Conservation (phyloP, 495 filamentous ascomycete species). For the Parmelia sp. region DNA sequence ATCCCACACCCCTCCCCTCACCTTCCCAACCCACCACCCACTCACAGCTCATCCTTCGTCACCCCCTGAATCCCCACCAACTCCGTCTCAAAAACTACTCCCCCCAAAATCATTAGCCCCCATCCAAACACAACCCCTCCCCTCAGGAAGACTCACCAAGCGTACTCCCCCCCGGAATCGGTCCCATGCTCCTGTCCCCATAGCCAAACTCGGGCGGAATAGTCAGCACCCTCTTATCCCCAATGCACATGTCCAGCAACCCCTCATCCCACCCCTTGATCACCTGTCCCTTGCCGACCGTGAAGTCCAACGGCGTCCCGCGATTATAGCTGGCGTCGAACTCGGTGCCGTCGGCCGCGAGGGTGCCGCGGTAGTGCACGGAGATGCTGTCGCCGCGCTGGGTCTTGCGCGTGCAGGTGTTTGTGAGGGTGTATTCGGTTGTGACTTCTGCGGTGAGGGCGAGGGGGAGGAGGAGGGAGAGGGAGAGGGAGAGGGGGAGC, state of each 20-base stretch:
- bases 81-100: conserved; percentile 53
- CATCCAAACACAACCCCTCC: not conserved
- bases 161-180: conserved; percentile 72
- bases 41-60: conserved; percentile 50
- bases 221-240: conserved; percentile 86
- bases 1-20: not conserved
- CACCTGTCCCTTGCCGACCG: conserved; percentile 69
- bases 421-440: conserved; percentile 67
- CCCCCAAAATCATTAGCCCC: not conserved
- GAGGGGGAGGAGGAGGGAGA: conserved; percentile 22
- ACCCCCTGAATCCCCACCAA: conserved; percentile 83
- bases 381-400: conserved; percentile 67
- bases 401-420: conserved; percentile 69
- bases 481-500: conserved; percentile 16
- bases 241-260: conserved; percentile 90
- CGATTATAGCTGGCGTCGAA: conserved; percentile 66
- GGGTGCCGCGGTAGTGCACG: conserved; percentile 83
- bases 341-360: conserved; percentile 46
- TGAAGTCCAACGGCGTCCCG: conserved; percentile 67
- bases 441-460: conserved; percentile 43
- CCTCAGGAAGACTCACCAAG: conserved; percentile 48
- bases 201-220: conserved; percentile 86
- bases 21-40: conserved; percentile 8
- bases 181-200: conserved; percentile 65
- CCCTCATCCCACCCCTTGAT: conserved; percentile 95